A percentile compares a stretch with the other conserved stretches of the same genome.
These are phyloP conservation scores for Annulohypoxylon bovei DNA, from an alignment of 495 filamentous ascomycete species.

Conservation along the genomic window DNA sequence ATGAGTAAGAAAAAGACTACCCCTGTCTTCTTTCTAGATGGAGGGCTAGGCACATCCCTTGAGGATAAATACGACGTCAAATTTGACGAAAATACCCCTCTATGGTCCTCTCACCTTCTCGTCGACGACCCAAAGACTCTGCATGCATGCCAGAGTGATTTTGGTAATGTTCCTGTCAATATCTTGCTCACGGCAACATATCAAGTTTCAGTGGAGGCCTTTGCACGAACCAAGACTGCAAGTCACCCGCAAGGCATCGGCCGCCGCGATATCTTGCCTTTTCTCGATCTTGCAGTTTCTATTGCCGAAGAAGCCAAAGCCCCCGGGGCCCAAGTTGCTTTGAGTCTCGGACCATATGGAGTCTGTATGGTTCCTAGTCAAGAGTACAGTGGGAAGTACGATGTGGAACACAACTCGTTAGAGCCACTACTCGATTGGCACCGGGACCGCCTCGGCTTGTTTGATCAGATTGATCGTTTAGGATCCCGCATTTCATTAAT, in stretches of 20 bases:
- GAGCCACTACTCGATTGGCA: constrained; percentile 65
- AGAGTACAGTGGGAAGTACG: constrained; percentile 72
- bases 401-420: constrained; percentile 53
- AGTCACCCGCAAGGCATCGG: constrained; percentile 38
- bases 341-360: constrained; percentile 72
- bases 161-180: constrained; percentile 63
- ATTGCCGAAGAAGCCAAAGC: constrained; percentile 50
- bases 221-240: constrained; percentile 50
- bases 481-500: constrained; percentile 59
- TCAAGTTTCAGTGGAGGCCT: constrained; percentile 66
- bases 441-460: constrained; percentile 59
- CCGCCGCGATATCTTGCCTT: constrained; percentile 34
- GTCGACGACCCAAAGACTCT: constrained; percentile 61
- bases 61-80: constrained; percentile 61
- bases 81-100: constrained; percentile 63
- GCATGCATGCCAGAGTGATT: constrained; percentile 62
- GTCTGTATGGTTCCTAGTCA: constrained; percentile 69
- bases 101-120: constrained; percentile 74
- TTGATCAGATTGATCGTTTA: constrained; percentile 44
- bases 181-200: constrained; percentile 73
- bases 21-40: constrained; percentile 66
- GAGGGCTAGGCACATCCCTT: constrained; percentile 73
- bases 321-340: constrained; percentile 49
- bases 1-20: constrained; percentile 14
- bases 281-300: constrained; percentile 48